A percentile compares a stretch with the other conserved stretches of the same genome.
phyloP scores from a whole-genome alignment of 1,284 basidiomycete species.

The Papiliotrema flavescens region DNA sequence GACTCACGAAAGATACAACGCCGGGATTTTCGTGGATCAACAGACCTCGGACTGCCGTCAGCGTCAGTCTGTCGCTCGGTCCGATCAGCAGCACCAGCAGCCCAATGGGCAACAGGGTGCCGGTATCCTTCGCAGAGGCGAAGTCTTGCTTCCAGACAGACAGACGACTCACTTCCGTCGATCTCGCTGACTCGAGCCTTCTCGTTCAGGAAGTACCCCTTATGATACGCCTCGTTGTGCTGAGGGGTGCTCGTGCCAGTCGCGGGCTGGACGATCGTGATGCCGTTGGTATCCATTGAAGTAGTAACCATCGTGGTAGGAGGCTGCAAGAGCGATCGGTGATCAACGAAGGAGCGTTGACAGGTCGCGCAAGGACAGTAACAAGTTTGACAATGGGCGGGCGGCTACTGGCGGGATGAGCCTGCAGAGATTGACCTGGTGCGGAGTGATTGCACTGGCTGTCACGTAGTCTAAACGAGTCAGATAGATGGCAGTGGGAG shows the following conservation, averaged over 20 bases:
- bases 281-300: constrained; percentile 9
- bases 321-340: background rate
- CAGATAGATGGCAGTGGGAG: no score
- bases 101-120: no score
- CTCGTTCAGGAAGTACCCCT: constrained; percentile 12
- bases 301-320: background rate
- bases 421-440: no score
- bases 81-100: no score
- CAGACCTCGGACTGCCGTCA: constrained; percentile 56
- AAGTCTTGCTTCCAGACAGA: background rate
- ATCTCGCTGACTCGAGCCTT: constrained; percentile 9
- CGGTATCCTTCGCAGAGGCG: no score
- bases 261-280: background rate
- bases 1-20: constrained; percentile 70
- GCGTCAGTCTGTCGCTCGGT: no score
- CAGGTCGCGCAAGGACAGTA: background rate
- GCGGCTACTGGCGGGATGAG: no score
- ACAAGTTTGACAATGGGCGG: no score
- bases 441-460: no score
- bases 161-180: constrained; percentile 17
- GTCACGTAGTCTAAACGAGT: no score
- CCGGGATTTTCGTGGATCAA: constrained; percentile 76
- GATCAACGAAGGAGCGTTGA: background rate
- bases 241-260: constrained; percentile 9
- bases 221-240: background rate